A percentile compares a stretch with the other conserved stretches of the same genome.
These are phyloP conservation scores for Sequoia sempervirens DNA, from an alignment of 75 land plant genomes.

Conservation along the genomic window DNA sequence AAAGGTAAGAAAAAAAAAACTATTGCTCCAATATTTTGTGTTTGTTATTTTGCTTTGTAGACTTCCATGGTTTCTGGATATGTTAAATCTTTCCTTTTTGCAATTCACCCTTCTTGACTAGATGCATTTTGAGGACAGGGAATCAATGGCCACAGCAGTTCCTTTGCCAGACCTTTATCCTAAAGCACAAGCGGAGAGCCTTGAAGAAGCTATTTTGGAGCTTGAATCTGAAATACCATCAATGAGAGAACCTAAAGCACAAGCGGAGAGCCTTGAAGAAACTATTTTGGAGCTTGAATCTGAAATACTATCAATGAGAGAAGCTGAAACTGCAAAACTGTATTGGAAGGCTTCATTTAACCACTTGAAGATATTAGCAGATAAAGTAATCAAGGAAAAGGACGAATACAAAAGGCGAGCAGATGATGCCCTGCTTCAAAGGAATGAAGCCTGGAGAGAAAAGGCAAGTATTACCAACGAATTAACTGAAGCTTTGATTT, in stretches of 20 bases:
- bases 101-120: conserved; percentile 10
- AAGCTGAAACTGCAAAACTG: conserved; percentile 43
- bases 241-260: conserved; percentile 25
- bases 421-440: conserved; percentile 40
- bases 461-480: neutral
- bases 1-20: neutral
- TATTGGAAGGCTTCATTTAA: conserved; percentile 35
- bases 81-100: neutral
- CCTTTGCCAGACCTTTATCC: neutral
- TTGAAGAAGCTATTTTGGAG: conserved; percentile 39
- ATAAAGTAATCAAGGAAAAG: conserved; percentile 65
- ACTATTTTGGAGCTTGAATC: conserved; percentile 57
- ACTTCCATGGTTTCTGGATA: neutral
- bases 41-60: neutral
- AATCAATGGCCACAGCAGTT: conserved; percentile 13
- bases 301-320: conserved; percentile 48
- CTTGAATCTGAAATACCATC: conserved; percentile 59
- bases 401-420: conserved; percentile 38
- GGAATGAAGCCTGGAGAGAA: conserved; percentile 5
- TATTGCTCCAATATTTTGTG: neutral
- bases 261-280: conserved; percentile 28
- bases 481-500: neutral
- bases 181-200: conserved; percentile 19
- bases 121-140: neutral
- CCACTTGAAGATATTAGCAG: conserved; percentile 53